Base-by-base conservation (phyloP, 371 early-diverging fungal genomes). In the Zychaea mexicana region DNA sequence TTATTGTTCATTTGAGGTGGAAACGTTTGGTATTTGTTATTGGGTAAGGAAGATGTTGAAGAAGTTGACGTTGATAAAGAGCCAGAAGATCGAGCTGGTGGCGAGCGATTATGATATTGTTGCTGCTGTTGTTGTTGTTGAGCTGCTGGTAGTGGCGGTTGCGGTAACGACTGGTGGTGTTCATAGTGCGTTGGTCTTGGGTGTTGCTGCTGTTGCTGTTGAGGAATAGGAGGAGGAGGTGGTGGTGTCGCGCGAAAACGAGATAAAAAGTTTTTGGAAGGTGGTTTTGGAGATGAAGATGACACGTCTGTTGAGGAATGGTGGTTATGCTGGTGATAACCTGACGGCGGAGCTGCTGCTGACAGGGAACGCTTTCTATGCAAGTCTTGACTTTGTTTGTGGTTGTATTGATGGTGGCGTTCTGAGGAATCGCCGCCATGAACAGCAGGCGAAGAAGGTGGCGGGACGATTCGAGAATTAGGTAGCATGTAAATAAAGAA, bases 381-480 rank as follows among this genome's bases (percentile, higher is more conserved):
- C 22, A 21, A 13, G 24, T 56, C 56, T 33, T 56, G 28, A 1
- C 22, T 17, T 57, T 19, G 3, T 21, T 22, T 45, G 22, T 19
- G 39, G 52, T 58, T 15, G 38, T n/a, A n/a, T n/a, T 13, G 45
- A 26, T 46, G 39, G 59, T 13, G 59, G 39, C 5, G 56, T 21
- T 33, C 22, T 24, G 13, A 13, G 19, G 33, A 2, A 32, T 28
- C 36, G 4, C 32, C 36, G 4, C 32, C 26, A 56, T 28, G 21
- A 32, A 27, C 30, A 24, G 42, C 32, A 32, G 17, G 27, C 13
- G 61, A 52, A 7, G 63, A 42, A 33, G 65, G 60, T 17, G 65
- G 60, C 24, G 65, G 65, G 9, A 65, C 55, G 19, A 49, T 60
- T 19, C 69, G 64, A 46, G 69, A 69, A 52, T 69, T 69, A 57